Conservation (phyloP, 768 basidiomycete species). For the Pisolithus sp. region DNA sequence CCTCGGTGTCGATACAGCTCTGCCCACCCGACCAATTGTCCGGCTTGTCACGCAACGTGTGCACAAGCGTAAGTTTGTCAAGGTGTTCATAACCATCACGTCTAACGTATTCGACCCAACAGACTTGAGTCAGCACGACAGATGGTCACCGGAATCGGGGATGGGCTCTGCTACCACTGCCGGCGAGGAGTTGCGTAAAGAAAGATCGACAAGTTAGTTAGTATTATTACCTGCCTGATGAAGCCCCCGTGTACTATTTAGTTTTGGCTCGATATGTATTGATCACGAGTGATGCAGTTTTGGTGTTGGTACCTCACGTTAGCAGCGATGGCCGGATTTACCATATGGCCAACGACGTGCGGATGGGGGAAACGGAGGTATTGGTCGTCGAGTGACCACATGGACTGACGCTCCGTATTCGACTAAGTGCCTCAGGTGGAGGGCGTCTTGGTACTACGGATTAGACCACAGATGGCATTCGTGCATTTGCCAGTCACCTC, state of each 20-base stretch:
- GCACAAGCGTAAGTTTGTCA: constrained; percentile 30
- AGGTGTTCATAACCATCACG: not conserved
- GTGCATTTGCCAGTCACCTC: not conserved
- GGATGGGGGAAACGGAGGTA: not conserved
- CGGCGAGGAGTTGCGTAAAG: constrained; percentile 8
- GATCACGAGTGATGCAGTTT: constrained; percentile 10
- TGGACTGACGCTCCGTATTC: not conserved
- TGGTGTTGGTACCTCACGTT: constrained; percentile 12
- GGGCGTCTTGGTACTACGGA: not conserved
- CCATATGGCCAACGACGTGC: not conserved
- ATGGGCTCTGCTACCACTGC: constrained; percentile 18
- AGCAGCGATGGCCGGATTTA: constrained; percentile 18
- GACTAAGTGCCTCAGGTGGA: not conserved
- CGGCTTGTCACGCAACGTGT: constrained; percentile 34
- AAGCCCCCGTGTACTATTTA: constrained; percentile 17
- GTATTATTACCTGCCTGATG: constrained; percentile 5
- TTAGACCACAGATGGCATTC: not conserved
- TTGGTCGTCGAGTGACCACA: not conserved
- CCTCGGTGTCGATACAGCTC: constrained; percentile 39
- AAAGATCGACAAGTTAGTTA: not conserved
- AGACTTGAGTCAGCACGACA: constrained; percentile 20
- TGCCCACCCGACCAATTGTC: constrained; percentile 29
- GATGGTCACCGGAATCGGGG: constrained; percentile 13
- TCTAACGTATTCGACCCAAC: constrained; percentile 11
- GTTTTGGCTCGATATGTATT: constrained; percentile 3